These are phyloP conservation scores for Cordyceps pruinosa DNA, from an alignment of 2,329 filamentous ascomycete species.

Conservation along the genomic window DNA sequence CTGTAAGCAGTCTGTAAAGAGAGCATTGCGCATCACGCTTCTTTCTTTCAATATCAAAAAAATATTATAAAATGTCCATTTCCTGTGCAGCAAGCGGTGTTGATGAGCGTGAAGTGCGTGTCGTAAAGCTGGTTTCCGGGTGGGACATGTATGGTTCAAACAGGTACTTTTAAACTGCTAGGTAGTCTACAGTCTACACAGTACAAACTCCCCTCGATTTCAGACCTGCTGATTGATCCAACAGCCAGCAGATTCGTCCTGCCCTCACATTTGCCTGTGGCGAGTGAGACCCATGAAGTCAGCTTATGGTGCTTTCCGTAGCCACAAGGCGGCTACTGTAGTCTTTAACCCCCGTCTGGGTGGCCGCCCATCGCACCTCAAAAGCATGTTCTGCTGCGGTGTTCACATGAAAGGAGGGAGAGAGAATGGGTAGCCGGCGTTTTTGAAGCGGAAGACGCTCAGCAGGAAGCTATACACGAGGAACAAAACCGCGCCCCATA, in stretches of 20 bases:
- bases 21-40: constrained; percentile 34
- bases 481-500: constrained; percentile 72
- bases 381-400: neutral
- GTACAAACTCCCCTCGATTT: neutral
- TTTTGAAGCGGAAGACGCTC: constrained; percentile 91
- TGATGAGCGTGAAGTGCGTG: neutral
- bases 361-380: neutral
- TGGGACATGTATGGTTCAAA: neutral
- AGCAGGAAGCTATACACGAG: constrained; percentile 89
- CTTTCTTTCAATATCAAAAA: constrained; percentile 33
- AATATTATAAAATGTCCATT: constrained; percentile 16
- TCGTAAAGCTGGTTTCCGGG: too few relatives aligned
- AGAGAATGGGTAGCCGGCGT: constrained; percentile 88
- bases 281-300: too few relatives aligned
- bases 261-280: too few relatives aligned
- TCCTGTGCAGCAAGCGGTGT: neutral
- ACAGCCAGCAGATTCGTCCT: neutral
- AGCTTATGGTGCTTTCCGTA: neutral
- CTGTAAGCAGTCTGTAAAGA: constrained; percentile 30
- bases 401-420: constrained; percentile 75
- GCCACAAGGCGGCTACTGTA: too few relatives aligned
- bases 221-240: neutral
- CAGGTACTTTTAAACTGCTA: neutral
- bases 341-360: neutral
- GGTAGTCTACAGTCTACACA: neutral